Evolutionary conservation across 148 eudicot genomes (phyloP).

Genomic region (Vaccinium myrtillus): DNA sequence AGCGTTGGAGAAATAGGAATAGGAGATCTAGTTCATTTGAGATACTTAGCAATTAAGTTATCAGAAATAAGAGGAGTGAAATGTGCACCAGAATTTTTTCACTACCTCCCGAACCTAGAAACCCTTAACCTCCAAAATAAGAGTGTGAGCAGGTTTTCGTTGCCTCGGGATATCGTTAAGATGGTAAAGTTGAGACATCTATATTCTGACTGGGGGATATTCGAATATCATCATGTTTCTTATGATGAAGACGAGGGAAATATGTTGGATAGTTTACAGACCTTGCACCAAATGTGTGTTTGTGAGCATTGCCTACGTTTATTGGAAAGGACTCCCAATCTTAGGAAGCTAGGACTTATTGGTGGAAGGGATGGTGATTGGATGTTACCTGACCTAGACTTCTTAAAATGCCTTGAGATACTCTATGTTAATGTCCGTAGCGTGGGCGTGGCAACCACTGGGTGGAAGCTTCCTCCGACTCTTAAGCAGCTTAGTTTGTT

Average conservation of each 20-base stretch:
- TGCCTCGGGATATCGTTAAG: background rate
- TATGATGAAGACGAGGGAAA: background rate
- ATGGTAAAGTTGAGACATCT: conserved; percentile 11
- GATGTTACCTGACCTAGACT: background rate
- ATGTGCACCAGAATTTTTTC: too few relatives aligned
- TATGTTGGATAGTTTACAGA: background rate
- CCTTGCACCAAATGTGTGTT: background rate
- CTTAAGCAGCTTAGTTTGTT: background rate
- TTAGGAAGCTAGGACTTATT: too few relatives aligned
- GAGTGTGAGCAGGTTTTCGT: too few relatives aligned
- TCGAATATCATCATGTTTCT: background rate
- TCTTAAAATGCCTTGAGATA: too few relatives aligned
- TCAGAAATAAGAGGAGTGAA: too few relatives aligned
- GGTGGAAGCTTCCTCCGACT: background rate
- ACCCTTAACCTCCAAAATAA: background rate
- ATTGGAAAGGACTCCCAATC: background rate
- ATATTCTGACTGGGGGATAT: background rate
- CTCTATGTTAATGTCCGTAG: too few relatives aligned
- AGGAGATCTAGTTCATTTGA: background rate
- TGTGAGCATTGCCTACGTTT: background rate
- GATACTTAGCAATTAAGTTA: background rate
- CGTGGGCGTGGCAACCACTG: too few relatives aligned
- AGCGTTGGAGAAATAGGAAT: background rate
- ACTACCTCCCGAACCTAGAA: background rate
- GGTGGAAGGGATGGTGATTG: background rate